A percentile compares a stretch with the other conserved stretches of the same genome.
Evolutionary conservation across 768 basidiomycete species (phyloP).

Genomic region (Pholiota conissans): DNA sequence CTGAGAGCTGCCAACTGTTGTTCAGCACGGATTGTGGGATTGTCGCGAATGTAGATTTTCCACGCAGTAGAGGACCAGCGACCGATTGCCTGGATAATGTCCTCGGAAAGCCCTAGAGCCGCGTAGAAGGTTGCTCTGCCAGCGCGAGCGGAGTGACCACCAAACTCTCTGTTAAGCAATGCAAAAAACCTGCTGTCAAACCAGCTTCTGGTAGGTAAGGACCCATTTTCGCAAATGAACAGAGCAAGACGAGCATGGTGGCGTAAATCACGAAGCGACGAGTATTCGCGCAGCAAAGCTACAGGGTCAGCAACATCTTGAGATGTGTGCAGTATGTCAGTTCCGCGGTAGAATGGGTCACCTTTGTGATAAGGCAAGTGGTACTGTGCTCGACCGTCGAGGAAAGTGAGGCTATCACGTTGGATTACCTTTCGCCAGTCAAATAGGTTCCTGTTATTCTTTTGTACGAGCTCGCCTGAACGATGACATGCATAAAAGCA

Average conservation of each 20-base stretch:
- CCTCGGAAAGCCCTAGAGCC: not conserved
- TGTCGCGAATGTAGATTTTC: constrained; percentile 13
- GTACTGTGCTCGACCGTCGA: constrained; percentile 7
- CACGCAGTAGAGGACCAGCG: constrained; percentile 17
- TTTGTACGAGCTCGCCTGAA: constrained; percentile 26
- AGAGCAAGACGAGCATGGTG: constrained; percentile 3
- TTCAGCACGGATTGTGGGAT: constrained; percentile 13
- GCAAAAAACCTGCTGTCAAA: constrained; percentile 5
- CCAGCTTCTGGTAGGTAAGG: constrained; percentile 4
- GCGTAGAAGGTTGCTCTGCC: constrained; percentile 17
- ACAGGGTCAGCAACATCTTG: not conserved
- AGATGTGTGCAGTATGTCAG: constrained; percentile 9
- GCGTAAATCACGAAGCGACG: not conserved
- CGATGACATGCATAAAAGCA: constrained; percentile 27
- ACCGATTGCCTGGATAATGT: constrained; percentile 16
- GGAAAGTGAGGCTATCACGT: constrained; percentile 10
- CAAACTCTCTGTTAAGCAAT: not conserved
- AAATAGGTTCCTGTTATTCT: constrained; percentile 6
- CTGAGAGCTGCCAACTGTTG: not conserved
- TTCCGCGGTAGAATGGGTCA: constrained; percentile 24
- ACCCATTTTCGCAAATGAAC: constrained; percentile 7
- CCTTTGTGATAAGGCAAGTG: constrained; percentile 31
- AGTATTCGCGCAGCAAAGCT: not conserved
- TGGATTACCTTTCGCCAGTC: constrained; percentile 15
- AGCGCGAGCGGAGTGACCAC: constrained; percentile 17